These are phyloP conservation scores for Plasmodium blacklocki DNA, from an alignment of 169 alveolate species.

Conservation along the genomic window DNA sequence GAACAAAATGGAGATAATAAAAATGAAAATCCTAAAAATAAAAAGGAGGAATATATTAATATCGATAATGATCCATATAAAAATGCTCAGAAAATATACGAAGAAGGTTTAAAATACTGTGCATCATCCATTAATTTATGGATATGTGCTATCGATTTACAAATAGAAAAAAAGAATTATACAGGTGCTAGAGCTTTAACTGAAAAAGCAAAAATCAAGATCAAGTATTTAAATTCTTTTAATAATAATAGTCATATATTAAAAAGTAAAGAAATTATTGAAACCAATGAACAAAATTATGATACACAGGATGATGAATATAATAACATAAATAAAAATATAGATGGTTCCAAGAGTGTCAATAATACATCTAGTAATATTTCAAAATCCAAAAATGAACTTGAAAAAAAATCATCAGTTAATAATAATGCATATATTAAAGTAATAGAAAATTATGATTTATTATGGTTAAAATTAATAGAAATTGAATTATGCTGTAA, in stretches of 20 bases:
- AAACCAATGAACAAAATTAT: conserved; percentile 66
- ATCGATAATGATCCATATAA: background rate
- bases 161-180: conserved; percentile 83
- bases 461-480: conserved; percentile 94
- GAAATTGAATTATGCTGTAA: conserved; percentile 95
- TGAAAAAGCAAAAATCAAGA: conserved; percentile 89
- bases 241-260: conserved; percentile 83
- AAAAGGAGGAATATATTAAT: background rate
- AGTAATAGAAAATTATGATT: conserved; percentile 84
- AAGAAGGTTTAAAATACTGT: conserved; percentile 82
- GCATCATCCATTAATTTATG: conserved; percentile 89
- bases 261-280: conserved; percentile 77
- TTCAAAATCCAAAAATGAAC: conserved; percentile 21
- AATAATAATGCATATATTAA: conserved; percentile 73
- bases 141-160: conserved; percentile 91
- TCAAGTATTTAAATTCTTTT: conserved; percentile 88
- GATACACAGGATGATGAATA: conserved; percentile 58
- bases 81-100: conserved; percentile 76
- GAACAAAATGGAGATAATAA: background rate
- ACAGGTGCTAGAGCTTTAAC: conserved; percentile 92
- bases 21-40: background rate
- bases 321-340: conserved; percentile 36
- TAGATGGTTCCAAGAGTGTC: conserved; percentile 75
- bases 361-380: conserved; percentile 14
- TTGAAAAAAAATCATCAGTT: conserved; percentile 75